phyloP scores from a whole-genome alignment of 2,329 filamentous ascomycete species.

The Cladosporium cucumerinum region DNA sequence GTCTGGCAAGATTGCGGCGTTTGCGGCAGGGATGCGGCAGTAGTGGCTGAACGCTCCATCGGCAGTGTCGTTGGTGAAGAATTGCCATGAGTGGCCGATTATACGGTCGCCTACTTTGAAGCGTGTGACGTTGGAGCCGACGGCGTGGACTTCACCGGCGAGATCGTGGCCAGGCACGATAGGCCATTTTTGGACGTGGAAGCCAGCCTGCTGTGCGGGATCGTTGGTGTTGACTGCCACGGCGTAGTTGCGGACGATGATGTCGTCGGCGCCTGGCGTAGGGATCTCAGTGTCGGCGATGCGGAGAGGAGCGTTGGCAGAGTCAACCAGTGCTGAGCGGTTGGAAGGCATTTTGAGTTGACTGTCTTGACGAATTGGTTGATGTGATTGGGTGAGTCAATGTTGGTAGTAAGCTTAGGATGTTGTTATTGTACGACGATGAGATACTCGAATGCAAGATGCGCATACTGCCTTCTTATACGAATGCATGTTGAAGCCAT shows the following conservation, averaged over 20 bases:
- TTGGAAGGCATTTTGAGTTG: not conserved
- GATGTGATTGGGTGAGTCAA: not conserved
- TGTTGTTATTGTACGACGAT: not conserved
- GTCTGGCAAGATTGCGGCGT: conserved; percentile 35
- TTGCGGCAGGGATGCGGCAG: conserved; percentile 30
- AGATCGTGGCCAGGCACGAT: conserved; percentile 29
- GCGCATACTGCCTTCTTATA: not conserved
- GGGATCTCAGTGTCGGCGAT: conserved; percentile 27
- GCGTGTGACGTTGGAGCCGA: conserved; percentile 27
- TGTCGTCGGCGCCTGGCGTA: conserved; percentile 24
- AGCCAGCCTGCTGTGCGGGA: conserved; percentile 16
- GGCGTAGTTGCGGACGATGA: conserved; percentile 30
- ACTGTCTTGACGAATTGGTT: not conserved
- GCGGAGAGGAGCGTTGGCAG: conserved; percentile 18
- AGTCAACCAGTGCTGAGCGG: conserved; percentile 15
- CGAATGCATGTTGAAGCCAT: not conserved
- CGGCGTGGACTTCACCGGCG: conserved; percentile 28
- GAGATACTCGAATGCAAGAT: not conserved
- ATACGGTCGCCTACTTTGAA: conserved; percentile 29
- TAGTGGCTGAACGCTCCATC: conserved; percentile 30
- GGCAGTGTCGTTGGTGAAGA: conserved; percentile 20
- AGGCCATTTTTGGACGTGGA: conserved; percentile 28
- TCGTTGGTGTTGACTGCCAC: conserved; percentile 32
- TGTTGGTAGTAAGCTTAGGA: not conserved
- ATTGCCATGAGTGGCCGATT: conserved; percentile 19